phyloP scores from a whole-genome alignment of 2,329 filamentous ascomycete genomes.

The Xylariales sp. region DNA sequence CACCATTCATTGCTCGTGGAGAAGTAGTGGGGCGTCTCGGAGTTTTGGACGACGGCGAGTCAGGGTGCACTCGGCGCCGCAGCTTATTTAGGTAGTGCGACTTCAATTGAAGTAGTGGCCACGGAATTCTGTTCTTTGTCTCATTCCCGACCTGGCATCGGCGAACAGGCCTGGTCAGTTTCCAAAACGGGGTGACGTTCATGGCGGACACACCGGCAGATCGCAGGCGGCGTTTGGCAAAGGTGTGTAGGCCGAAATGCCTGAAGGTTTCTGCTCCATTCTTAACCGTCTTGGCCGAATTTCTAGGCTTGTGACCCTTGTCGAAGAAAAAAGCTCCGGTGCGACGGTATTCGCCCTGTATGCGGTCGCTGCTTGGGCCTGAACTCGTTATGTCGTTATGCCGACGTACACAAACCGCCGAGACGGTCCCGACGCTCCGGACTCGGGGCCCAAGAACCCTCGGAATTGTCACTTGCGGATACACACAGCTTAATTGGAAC shows the following conservation, averaged over 20 bases:
- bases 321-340: conserved; percentile 1
- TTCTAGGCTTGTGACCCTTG: conserved; percentile 1
- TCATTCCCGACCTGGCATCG: too few relatives aligned
- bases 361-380: not conserved
- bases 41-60: too few relatives aligned
- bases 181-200: not conserved
- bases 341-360: conserved; percentile 1
- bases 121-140: too few relatives aligned
- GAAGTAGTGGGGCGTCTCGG: too few relatives aligned
- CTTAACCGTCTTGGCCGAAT: not conserved
- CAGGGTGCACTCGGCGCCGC: too few relatives aligned
- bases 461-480: not conserved
- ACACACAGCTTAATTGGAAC: not conserved
- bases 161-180: too few relatives aligned
- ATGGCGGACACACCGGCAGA: not conserved
- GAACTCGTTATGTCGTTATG: conserved; percentile 1
- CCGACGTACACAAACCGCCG: not conserved
- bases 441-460: not conserved
- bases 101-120: too few relatives aligned
- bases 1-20: too few relatives aligned
- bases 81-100: too few relatives aligned
- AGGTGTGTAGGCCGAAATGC: too few relatives aligned
- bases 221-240: not conserved
- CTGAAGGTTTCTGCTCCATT: too few relatives aligned
- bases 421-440: not conserved